Base-by-base conservation (phyloP, 768 basidiomycete genomes). In the Paxillus rubicundulus region DNA sequence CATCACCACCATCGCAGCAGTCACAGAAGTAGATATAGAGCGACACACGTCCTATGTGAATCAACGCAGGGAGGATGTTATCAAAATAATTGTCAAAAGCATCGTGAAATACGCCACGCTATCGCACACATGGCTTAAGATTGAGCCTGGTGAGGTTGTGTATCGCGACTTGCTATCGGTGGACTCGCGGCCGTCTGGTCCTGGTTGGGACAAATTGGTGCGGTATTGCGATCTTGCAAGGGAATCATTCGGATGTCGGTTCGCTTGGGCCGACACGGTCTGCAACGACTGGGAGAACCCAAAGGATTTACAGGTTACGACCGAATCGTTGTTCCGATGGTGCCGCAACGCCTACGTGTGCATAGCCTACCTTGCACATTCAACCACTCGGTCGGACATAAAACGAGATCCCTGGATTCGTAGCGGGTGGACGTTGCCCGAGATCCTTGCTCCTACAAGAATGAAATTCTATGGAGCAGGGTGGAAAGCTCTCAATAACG, bases 21-120 rank as follows among this genome's bases (percentile, higher is more conserved):
- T 63, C n/a, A n/a, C 28, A 21, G 62, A 63, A 48, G 43, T 18
- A 8, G 62, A 63, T 24, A 61, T 65, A 16, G 54, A 55, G 17
- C 56, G 45, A 21, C 62, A 64, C 13, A 56, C 62, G 0, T 59
- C 63, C 20, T 56, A 63, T n/a, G 56, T 56, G 13, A 61, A 65
- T 28, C 62, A 63, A 21, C 54, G 63, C 39, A 51, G 60, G 33
- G 56, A 59, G 36, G 60, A 62, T 5, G 62, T 65, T 13, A 59
- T 65, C 24, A 42, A 46, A 28, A 46, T 36, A 18, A 65, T 63
- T 1, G 63, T 63, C 9, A 64, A 52, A 12, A 47, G 59, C 9
- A 45, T 58, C 50, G 45, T 64, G 16, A 63, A 64, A 48, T 63
- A 63, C 1, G 63, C 62, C 20, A 34, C 59, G 33, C 49, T 63